Base-by-base conservation (phyloP, 1,284 basidiomycete genomes). In the Tausonia pullulans region DNA sequence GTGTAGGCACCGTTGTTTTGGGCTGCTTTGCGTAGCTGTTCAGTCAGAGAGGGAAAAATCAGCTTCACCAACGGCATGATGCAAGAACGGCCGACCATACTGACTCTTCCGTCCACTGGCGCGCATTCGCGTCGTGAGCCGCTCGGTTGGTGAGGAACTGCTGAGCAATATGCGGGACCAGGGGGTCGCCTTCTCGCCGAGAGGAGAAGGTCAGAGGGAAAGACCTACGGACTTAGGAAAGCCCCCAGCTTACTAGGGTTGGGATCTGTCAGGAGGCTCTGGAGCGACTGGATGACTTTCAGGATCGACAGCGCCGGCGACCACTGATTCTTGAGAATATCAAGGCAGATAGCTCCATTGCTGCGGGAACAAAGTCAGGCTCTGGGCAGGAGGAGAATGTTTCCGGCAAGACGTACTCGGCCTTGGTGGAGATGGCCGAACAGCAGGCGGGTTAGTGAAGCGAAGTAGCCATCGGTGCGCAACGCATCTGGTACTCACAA, bases 91-190 rank as follows among this genome's bases (percentile, higher is more conserved):
- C 43, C 16, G 10, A 4, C 7, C 14, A 54, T 14, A 82, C 90
- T 74, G 73, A 94, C 90, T 89, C 88, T 82, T 88, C 84, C 73
- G 90, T 90, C 90, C 92, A 95, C 79, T 95, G 90, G 76, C 88
- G 81, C 41, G 93, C 94, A 13, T 87, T 95, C 68, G 87, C 84
- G 77, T 96, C 93, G 75, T 96, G 96, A 72, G 88, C 84, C 70
- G 85, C 79, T 71, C 88, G 85, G 77, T 95, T 88, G 60, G 85
- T 88, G 85, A 90, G 92, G 83, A 93, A 95, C 72, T 92, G 77
- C 74, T 91, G 86, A 49, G 91, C 77, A 39, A 79, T 78, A 41
- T 72, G 67, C 8, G 77, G 73, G 16, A 79, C 77, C 41, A 80
- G 74, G 0, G 79, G 79, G 68, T 80, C 79, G 44, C 74, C 57